These are phyloP conservation scores for Tolypocladium album DNA, from an alignment of 2,329 filamentous ascomycete species.

Conservation along the genomic window DNA sequence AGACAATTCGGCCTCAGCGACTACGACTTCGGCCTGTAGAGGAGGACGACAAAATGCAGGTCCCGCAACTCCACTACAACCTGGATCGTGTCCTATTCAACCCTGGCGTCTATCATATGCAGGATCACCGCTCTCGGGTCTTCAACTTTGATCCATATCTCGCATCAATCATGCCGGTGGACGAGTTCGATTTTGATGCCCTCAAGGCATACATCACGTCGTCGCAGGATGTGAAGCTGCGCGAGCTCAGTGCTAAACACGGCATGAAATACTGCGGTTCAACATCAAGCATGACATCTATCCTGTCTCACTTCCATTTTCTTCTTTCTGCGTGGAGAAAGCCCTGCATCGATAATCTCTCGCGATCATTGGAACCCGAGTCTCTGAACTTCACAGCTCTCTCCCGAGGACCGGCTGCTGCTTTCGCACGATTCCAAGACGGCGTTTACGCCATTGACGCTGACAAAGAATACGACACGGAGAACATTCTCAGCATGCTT, in stretches of 20 bases:
- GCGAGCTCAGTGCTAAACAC: constrained; percentile 54
- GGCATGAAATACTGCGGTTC: constrained; percentile 82
- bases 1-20: constrained; percentile 13
- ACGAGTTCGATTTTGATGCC: constrained; percentile 84
- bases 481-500: constrained; percentile 81
- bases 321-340: constrained; percentile 75
- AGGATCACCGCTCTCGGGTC: constrained; percentile 76
- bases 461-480: constrained; percentile 80
- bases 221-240: constrained; percentile 66
- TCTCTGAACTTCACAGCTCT: constrained; percentile 61
- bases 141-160: constrained; percentile 98
- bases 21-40: constrained; percentile 20
- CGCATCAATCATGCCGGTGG: constrained; percentile 81
- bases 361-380: constrained; percentile 52
- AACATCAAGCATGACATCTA: constrained; percentile 90
- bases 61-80: constrained; percentile 59
- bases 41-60: constrained; percentile 20
- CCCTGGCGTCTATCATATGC: constrained; percentile 80
- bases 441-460: constrained; percentile 91
- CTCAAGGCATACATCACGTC: constrained; percentile 85
- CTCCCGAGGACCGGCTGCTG: constrained; percentile 61
- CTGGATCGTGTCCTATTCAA: constrained; percentile 93
- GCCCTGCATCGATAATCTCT: constrained; percentile 57
- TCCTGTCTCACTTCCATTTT: constrained; percentile 85
- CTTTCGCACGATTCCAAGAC: constrained; percentile 73